Base-by-base conservation (phyloP, 345 rosid species). In the Syzygium grande region DNA sequence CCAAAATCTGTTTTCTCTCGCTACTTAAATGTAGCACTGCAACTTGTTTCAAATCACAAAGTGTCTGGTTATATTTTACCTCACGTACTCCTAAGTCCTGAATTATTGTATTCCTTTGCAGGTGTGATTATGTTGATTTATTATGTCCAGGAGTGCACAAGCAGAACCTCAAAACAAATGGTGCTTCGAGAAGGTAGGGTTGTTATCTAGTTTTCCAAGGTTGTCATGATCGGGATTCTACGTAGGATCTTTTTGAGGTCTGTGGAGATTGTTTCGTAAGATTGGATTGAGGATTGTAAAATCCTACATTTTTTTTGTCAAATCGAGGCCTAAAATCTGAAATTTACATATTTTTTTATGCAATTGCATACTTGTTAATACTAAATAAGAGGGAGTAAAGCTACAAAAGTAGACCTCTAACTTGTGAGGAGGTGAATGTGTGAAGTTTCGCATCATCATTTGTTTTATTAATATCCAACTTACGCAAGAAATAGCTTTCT, bases 91-190 rank as follows among this genome's bases (percentile, higher is more conserved):
- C 49, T n/a, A 27, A 84, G 41, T 56, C 83, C 56, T 86, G 46
- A 84, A 88, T 30, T 80, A 38, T 84, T 61, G 77, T 84, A n/a
- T 87, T 89, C 22, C 58, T 87, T 84, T 93, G 89, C 88, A 97
- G 99, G 94, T 88, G 92, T 78, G 93, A 91, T 34, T 98, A 94
- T 89, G 86, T 98, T 84, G 91, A 92, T 84, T 93, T 96, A 59
- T 89, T 96, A 88, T 96, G 97, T 90, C 97, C 94, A 84, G 94
- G 92, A 87, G 91, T 89, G 86, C 88, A 92, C 84, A 90, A 85
- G 90, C 91, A 59, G 86, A 88, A 84, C 84, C 63, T 77, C 85
- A 92, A 89, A 85, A 85, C 92, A 2, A 93, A 92, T 86, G 91
- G 89, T 85, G 84, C 87, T 86, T 91, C 91, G 8, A 95, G 90